Conservation (phyloP, 1,284 basidiomycete species). For the Tremellales sp. region DNA sequence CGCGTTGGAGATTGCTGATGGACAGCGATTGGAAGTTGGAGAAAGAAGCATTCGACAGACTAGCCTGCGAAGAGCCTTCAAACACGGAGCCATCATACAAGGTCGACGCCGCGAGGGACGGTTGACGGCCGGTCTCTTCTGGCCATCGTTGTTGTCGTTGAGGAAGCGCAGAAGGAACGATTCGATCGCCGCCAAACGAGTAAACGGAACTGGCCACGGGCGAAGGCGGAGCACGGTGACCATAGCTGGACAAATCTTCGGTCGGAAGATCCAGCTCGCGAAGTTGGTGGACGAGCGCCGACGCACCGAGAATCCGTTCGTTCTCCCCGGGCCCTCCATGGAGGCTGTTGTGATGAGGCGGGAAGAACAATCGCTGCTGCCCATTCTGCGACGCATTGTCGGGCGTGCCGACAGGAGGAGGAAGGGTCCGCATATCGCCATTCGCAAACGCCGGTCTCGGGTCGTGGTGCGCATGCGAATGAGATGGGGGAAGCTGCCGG, state of each 20-base stretch:
- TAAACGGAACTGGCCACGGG: constrained; percentile 8
- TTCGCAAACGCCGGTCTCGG: constrained; percentile 37
- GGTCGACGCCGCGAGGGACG: constrained; percentile 14
- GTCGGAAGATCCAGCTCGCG: constrained; percentile 49
- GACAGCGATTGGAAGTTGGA: constrained; percentile 15
- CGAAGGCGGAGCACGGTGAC: constrained; percentile 26
- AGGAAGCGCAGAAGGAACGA: neutral
- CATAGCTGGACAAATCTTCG: constrained; percentile 47
- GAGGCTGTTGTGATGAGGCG: constrained; percentile 7
- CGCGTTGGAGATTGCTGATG: constrained; percentile 14
- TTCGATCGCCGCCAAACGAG: neutral
- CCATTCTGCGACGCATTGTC: constrained; percentile 16
- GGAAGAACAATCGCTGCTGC: constrained; percentile 24
- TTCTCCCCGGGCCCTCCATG: constrained; percentile 8
- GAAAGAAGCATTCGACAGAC: constrained; percentile 19
- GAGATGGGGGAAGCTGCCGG: constrained; percentile 59
- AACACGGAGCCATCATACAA: constrained; percentile 23
- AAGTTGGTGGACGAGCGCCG: constrained; percentile 47
- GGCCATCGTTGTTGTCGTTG: constrained; percentile 9
- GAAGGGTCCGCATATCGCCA: constrained; percentile 43
- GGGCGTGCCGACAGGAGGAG: constrained; percentile 47
- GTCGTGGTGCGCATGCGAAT: constrained; percentile 54
- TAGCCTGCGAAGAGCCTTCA: constrained; percentile 16
- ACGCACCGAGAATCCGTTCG: constrained; percentile 26
- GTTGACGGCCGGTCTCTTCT: constrained; percentile 10